phyloP scores from a whole-genome alignment of 163 green algal genomes.

The Dunaliella salina region DNA sequence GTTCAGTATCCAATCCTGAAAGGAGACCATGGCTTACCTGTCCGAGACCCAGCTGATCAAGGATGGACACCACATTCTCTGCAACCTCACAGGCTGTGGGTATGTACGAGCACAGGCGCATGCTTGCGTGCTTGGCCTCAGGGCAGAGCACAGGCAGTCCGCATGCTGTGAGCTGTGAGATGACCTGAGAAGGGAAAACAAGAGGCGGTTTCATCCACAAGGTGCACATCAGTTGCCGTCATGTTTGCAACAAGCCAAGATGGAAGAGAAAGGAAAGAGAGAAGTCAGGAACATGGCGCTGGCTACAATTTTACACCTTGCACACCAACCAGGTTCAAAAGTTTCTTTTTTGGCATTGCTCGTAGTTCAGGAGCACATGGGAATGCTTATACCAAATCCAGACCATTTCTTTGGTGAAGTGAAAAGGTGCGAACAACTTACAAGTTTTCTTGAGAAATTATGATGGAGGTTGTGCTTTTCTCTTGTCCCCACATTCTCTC shows the following conservation, averaged over 20 bases:
- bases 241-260: too few relatives aligned
- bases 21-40: too few relatives aligned
- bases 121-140: conserved; percentile 42
- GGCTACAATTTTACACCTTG: background rate
- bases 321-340: background rate
- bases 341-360: too few relatives aligned
- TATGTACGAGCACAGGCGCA: conserved; percentile 42
- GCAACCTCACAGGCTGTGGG: conserved; percentile 36
- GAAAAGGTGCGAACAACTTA: too few relatives aligned
- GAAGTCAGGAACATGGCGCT: background rate
- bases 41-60: conserved; percentile 26
- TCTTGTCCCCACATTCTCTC: background rate
- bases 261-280: too few relatives aligned
- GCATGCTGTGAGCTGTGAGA: conserved; percentile 8
- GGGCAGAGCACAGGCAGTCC: conserved; percentile 18
- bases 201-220: too few relatives aligned
- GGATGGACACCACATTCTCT: conserved; percentile 4
- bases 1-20: too few relatives aligned
- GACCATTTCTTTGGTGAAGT: too few relatives aligned
- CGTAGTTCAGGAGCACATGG: too few relatives aligned
- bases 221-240: too few relatives aligned
- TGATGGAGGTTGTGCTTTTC: background rate
- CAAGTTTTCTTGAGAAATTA: too few relatives aligned
- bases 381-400: too few relatives aligned
- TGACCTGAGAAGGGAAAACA: background rate